Evolutionary conservation across 352 stramenopile genomes (phyloP), one percentile per base, ranked within the genome.

Genomic region (Phytophthora uliginosa): DNA sequence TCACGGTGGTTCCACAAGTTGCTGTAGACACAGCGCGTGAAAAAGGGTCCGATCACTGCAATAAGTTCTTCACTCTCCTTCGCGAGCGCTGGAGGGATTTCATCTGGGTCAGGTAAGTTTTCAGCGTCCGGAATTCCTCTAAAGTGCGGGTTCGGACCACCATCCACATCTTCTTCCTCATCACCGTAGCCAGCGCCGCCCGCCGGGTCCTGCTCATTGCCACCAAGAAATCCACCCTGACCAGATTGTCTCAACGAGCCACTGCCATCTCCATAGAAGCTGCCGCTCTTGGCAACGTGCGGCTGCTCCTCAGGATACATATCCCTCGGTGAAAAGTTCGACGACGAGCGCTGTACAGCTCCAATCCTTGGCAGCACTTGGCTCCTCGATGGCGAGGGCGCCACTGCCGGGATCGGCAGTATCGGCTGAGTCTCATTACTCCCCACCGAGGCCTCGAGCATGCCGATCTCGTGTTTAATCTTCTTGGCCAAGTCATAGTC

Each of bases 401-500:
- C 63, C n/a, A 75, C 72, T 33, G 50, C 22, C 54, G 56, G 69
- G 17, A 85, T 62, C 28, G 74, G 66, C 54, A 90, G 15, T 53
- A 92, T 92, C 26, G 84, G 83, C 59, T 92, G 82, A 2, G 78
- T 78, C 58, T 91, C 82, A 55, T 92, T 91, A 59, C 81, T 91
- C 6, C 68, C 76, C 0, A 91, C 82, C 0, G 83, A 85, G 1
- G 66, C 86, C 53, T 97, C 87, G 3, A 98, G 69, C 64, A 84
- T 73, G 2, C 58, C 70, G 45, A 98, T 97, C 60, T 97, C 90
- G 47, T 94, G 79, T 67, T 98, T 98, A 40, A 98, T 87, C 18
- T 82, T 80, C 74, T 98, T 97, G 24, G 95, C 95, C 18, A 87
- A 59, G 59, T 98, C 95, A 59, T 98, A 98, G 67, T 98, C 95